A percentile compares a stretch with the other conserved stretches of the same genome.
Conservation (phyloP, 768 basidiomycete genomes). For the Lyophyllum semitale region DNA sequence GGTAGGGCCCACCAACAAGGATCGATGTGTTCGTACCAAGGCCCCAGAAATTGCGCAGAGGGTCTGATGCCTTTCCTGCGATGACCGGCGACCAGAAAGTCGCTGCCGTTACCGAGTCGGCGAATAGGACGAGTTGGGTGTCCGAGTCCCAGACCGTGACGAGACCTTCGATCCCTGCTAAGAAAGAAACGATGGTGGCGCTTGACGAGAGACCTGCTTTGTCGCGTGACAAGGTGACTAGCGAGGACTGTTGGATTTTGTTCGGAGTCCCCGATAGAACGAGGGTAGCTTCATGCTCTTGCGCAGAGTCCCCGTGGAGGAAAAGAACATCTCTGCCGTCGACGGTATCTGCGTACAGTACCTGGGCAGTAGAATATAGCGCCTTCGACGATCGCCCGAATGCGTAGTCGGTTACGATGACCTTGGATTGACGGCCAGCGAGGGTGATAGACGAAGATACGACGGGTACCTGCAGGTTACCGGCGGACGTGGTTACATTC, state of each 20-base stretch:
- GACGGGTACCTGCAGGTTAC: constrained; percentile 57
- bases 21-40: constrained; percentile 72
- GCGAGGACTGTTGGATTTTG: constrained; percentile 27
- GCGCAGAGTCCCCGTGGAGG: constrained; percentile 55
- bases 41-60: constrained; percentile 66
- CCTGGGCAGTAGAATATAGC: constrained; percentile 71
- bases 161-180: constrained; percentile 57
- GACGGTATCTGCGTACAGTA: constrained; percentile 67
- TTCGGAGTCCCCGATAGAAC: constrained; percentile 48
- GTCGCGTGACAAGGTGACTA: constrained; percentile 30
- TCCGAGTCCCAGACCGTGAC: constrained; percentile 68
- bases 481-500: constrained; percentile 54
- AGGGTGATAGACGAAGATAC: constrained; percentile 57
- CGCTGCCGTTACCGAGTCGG: constrained; percentile 64
- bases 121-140: constrained; percentile 67
- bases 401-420: constrained; percentile 70
- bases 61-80: constrained; percentile 33
- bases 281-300: constrained; percentile 58
- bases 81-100: constrained; percentile 81
- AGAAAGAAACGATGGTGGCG: constrained; percentile 52
- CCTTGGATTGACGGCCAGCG: constrained; percentile 70
- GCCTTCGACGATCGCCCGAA: constrained; percentile 62
- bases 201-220: constrained; percentile 15
- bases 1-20: constrained; percentile 65
- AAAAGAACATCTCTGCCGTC: constrained; percentile 65